Evolutionary conservation across 345 rosid genomes (phyloP), one percentile per base, ranked within the genome.

Genomic region (Salix exigua): DNA sequence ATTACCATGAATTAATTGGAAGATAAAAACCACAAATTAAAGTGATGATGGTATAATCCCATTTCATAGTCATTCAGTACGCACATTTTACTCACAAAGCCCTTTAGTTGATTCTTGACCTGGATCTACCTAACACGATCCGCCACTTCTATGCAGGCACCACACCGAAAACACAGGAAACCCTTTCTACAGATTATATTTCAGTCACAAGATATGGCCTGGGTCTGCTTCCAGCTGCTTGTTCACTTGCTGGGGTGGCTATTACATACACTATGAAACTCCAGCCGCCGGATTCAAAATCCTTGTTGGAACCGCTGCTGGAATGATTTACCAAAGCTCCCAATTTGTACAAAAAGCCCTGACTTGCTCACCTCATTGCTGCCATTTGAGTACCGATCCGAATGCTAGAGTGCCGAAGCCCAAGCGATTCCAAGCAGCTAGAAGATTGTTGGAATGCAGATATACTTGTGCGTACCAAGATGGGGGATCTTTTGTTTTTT

Each of bases 171-270:
- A 75, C 86, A 31, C 70, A 76, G 65, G 80, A 82, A 72, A 66
- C 67, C 82, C 72, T 85, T 46, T 63, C 79, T 3, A 35, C 35
- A 13, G 66, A 26, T 19, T 46, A 82, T 83, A 19, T 88, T 51
- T 93, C 97, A 37, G 90, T 91, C 50, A 85, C 98, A 28, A 88
- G 99, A 85, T 87, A 83, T 26, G 99, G 99, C 11, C 78, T 95
- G 82, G 98, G 99, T 72, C 89, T 95, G 40, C 85, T 95, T 66
- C 99, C 97, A 0, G 98, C 97, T 8, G 74, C 91, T 11, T 93
- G 96, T 85, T 90, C 98, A 3, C 85, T 93, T 53, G 37, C 87
- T 0, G 98, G 94, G 68, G 93, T 92, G 23, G 80, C 73, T 75
- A 85, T 89, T 40, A 91, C 99, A 38, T 89, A 81, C 79, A 85